These are phyloP conservation scores for Nemania diffusa DNA, from an alignment of 2,329 filamentous ascomycete genomes.

Conservation along the genomic window DNA sequence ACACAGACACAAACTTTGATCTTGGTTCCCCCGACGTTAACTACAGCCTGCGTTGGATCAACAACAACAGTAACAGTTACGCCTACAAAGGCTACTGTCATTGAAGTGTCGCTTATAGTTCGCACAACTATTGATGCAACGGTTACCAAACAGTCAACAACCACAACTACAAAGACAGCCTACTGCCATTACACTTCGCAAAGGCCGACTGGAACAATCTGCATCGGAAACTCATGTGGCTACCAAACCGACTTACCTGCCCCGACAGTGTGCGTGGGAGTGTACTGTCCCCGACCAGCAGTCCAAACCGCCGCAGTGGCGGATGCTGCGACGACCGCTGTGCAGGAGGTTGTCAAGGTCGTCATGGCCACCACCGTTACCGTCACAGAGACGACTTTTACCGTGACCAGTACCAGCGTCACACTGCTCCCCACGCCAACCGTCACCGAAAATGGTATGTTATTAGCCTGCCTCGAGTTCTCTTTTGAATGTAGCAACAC, in stretches of 20 bases:
- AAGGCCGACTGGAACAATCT: conserved; percentile 34
- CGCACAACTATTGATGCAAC: conserved; percentile 50
- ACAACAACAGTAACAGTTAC: conserved; percentile 52
- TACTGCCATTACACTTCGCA: conserved; percentile 50
- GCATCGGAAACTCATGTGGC: conserved; percentile 30
- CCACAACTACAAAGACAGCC: conserved; percentile 49
- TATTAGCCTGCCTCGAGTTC: not conserved
- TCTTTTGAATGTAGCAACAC: not conserved
- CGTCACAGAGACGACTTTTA: conserved; percentile 51
- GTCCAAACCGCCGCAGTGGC: conserved; percentile 21
- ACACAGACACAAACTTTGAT: conserved; percentile 51
- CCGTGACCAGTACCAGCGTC: conserved; percentile 42
- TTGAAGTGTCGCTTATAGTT: conserved; percentile 46
- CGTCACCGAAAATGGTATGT: conserved; percentile 50
- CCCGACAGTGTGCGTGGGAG: conserved; percentile 23
- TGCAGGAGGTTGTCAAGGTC: conserved; percentile 26
- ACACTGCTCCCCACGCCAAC: conserved; percentile 50
- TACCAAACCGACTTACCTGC: conserved; percentile 30
- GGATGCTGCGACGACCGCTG: conserved; percentile 16
- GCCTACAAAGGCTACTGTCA: conserved; percentile 47
- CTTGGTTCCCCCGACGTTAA: conserved; percentile 49
- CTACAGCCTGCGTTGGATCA: conserved; percentile 48
- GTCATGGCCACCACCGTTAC: conserved; percentile 52
- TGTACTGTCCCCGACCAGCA: conserved; percentile 1
- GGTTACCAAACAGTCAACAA: conserved; percentile 48